phyloP scores from a whole-genome alignment of 179 eudicot species.

The Corrigiola litoralis region DNA sequence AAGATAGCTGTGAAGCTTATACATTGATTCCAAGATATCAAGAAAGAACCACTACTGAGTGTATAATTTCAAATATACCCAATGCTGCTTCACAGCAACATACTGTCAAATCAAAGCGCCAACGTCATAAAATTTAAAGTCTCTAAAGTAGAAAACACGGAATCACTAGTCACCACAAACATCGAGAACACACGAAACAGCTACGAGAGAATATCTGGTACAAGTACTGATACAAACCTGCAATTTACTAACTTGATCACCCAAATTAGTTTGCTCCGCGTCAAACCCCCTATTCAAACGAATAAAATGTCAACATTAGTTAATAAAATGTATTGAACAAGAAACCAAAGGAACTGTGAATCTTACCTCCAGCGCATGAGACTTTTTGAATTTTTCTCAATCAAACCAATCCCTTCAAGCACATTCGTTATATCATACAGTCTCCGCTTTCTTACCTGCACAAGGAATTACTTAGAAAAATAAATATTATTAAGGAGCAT shows the following conservation, averaged over 20 bases:
- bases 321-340: neutral
- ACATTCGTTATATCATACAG: conserved; percentile 68
- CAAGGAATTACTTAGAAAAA: neutral
- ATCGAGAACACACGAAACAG: neutral
- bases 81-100: too few species aligned
- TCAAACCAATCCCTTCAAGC: conserved; percentile 64
- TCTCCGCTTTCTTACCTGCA: conserved; percentile 63
- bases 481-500: neutral
- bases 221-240: conserved; percentile 1
- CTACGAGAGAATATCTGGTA: neutral
- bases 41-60: too few species aligned
- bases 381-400: conserved; percentile 50
- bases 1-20: too few species aligned
- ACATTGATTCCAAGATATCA: too few species aligned
- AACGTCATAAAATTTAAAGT: too few species aligned
- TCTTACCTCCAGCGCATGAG: conserved; percentile 53
- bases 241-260: conserved; percentile 7
- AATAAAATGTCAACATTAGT: neutral
- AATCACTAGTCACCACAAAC: too few species aligned
- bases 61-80: too few species aligned
- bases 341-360: neutral
- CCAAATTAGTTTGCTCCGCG: conserved; percentile 2
- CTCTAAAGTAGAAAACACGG: too few species aligned
- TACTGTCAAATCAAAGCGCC: too few species aligned
- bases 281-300: conserved; percentile 13